Conservation (phyloP, 139 green algal species). For the Trebouxia sp. region DNA sequence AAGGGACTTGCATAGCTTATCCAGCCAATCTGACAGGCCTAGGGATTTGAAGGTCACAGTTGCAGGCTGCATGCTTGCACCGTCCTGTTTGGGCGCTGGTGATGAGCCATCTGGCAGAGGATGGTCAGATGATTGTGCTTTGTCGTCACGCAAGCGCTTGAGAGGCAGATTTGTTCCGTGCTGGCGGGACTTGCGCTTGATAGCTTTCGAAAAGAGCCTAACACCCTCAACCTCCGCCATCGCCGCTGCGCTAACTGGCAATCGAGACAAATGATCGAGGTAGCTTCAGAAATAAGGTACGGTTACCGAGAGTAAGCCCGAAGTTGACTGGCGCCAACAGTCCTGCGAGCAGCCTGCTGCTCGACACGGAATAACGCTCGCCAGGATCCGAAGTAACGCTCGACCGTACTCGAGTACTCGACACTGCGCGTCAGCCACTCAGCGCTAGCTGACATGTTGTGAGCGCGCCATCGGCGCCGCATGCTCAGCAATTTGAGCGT, state of each 20-base stretch:
- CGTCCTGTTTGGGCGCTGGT: neutral
- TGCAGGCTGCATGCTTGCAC: neutral
- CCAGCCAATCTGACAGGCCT: slow-evolving; percentile 84
- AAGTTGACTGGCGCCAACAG: neutral
- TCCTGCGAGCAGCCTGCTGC: too few relatives aligned
- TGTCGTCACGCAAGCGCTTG: neutral
- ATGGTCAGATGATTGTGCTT: neutral
- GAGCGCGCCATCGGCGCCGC: too few relatives aligned
- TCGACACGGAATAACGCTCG: too few relatives aligned
- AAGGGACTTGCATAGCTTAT: slow-evolving; percentile 50
- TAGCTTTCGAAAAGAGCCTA: neutral
- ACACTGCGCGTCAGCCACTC: too few relatives aligned
- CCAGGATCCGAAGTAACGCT: too few relatives aligned
- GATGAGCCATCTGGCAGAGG: neutral
- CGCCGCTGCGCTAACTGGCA: neutral
- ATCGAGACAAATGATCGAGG: too few relatives aligned
- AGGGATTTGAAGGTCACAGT: slow-evolving; percentile 37
- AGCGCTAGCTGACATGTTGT: too few relatives aligned
- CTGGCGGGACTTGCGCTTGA: neutral
- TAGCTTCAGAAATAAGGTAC: too few relatives aligned
- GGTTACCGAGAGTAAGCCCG: neutral
- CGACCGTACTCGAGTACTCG: too few relatives aligned
- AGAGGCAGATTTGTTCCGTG: neutral
- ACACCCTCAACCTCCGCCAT: neutral
- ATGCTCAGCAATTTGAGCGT: too few relatives aligned